Evolutionary conservation across 495 filamentous ascomycete genomes (phyloP).

Genomic region (Aspergillus egyptiacus): DNA sequence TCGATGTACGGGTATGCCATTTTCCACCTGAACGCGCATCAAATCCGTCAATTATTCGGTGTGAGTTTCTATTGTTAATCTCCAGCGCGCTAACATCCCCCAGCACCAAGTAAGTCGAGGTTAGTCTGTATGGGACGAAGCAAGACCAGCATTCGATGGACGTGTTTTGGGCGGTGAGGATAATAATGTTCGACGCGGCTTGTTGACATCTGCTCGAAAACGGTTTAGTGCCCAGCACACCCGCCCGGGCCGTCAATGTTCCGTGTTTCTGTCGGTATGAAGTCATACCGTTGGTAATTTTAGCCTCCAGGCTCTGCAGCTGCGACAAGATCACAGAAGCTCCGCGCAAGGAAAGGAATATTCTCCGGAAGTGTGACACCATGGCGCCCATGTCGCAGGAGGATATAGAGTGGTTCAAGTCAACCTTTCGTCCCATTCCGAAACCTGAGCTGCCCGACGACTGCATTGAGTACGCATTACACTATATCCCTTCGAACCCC

Average conservation of each 20-base stretch:
- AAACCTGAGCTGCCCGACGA: constrained; percentile 74
- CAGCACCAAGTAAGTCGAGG: constrained; percentile 5
- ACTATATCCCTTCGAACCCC: constrained; percentile 49
- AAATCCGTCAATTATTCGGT: background rate
- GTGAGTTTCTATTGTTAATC: constrained; percentile 6
- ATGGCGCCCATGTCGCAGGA: constrained; percentile 45
- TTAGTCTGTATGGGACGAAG: background rate
- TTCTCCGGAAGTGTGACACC: background rate
- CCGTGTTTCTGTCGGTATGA: constrained; percentile 35
- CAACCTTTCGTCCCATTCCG: constrained; percentile 52
- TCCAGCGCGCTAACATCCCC: constrained; percentile 33
- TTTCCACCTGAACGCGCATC: constrained; percentile 18
- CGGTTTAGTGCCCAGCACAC: constrained; percentile 27
- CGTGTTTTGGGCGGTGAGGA: constrained; percentile 39
- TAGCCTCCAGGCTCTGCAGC: constrained; percentile 1
- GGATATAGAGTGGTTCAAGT: constrained; percentile 46
- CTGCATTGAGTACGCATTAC: constrained; percentile 79
- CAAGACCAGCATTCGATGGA: constrained; percentile 16
- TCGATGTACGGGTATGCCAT: constrained; percentile 58
- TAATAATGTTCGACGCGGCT: constrained; percentile 10
- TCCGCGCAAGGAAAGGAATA: background rate
- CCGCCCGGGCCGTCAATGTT: constrained; percentile 22
- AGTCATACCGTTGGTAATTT: constrained; percentile 29
- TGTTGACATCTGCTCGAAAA: constrained; percentile 43
- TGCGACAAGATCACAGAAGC: background rate